Conservation (phyloP, 805 yeast species). For the Ogataea paraovalis region DNA sequence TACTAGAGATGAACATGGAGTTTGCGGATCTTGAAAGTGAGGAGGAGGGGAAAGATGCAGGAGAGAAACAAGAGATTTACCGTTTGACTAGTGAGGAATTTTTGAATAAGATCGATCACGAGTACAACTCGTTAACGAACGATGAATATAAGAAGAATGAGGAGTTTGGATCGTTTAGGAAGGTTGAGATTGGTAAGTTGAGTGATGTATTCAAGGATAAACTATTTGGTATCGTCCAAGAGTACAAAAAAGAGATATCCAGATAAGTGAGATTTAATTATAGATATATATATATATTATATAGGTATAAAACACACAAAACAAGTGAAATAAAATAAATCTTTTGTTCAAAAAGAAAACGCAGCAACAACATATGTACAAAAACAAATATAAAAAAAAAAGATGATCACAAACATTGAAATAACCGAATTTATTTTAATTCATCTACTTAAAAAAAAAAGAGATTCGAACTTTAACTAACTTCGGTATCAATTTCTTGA, state of each 20-base stretch:
- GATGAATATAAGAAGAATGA: conserved; percentile 16
- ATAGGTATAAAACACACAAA: too few relatives aligned
- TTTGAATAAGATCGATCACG: conserved; percentile 12
- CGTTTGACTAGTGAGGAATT: conserved; percentile 11
- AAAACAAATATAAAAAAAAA: too few relatives aligned
- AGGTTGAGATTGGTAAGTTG: conserved; percentile 16
- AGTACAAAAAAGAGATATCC: conserved; percentile 2
- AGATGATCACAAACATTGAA: neutral
- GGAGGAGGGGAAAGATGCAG: conserved; percentile 8
- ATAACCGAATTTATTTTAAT: neutral
- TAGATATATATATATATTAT: too few relatives aligned
- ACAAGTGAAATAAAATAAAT: too few relatives aligned
- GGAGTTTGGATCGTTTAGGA: conserved; percentile 21
- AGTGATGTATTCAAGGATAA: conserved; percentile 14
- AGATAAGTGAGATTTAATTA: neutral
- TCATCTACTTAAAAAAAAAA: neutral
- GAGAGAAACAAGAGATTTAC: conserved; percentile 4
- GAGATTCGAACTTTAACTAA: neutral
- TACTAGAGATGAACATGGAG: conserved; percentile 41
- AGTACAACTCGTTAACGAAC: conserved; percentile 10
- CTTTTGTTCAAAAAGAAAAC: too few relatives aligned
- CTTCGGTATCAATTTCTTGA: conserved; percentile 9
- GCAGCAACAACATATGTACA: too few relatives aligned
- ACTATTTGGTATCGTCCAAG: conserved; percentile 8
- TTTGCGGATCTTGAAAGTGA: conserved; percentile 15